Base-by-base conservation (phyloP, 2,329 filamentous ascomycete species). In the Aspergillus sp. region DNA sequence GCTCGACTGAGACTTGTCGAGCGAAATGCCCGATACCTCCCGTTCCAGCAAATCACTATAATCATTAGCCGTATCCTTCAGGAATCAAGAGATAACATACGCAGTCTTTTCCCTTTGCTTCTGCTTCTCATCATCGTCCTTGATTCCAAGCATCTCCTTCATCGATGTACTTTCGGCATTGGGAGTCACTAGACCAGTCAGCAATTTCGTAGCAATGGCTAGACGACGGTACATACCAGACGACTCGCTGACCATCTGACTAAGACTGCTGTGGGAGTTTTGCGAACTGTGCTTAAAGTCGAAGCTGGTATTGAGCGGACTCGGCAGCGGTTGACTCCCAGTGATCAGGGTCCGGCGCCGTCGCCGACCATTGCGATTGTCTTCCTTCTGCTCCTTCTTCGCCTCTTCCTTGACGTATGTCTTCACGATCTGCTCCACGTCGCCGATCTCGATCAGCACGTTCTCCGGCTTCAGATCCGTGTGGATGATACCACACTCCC, bases 401-500 rank as follows among this genome's bases (percentile, higher is more conserved):
- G 79, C 71, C 59, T 78, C 75, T 53, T 88, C 91, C 78, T 97
- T 94, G 58, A 99, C 94, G 65, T 96, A 94, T 62, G 91, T 92
- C 79, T 97, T 94, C 60, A 99, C 95, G 64, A 98, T 98, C 78
- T 98, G 92, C 81, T 99, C 95, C 53, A 99, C 95, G 70, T 99
- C 95, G 67, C 95, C 95, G 72, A 99, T 98, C 79, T 99, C 95
- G 74, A 99, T 98, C 66, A 99, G 83, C 32, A 99, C 95, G 73
- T 99, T 99, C 76, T 99, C 95, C 51, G 95, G 95, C 78, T 99
- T 97, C 69, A 98, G 81, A 74, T 97, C 94, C 62, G 95, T 98
- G 78, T 99, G 95, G 72, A 99, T 97, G 79, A 99, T 98, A 73
- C 95, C 95, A 78, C 95, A 99, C 79, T 99, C 94, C 70, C 95